Conservation (phyloP, 768 basidiomycete species). For the Termitomyces bulborhizus region DNA sequence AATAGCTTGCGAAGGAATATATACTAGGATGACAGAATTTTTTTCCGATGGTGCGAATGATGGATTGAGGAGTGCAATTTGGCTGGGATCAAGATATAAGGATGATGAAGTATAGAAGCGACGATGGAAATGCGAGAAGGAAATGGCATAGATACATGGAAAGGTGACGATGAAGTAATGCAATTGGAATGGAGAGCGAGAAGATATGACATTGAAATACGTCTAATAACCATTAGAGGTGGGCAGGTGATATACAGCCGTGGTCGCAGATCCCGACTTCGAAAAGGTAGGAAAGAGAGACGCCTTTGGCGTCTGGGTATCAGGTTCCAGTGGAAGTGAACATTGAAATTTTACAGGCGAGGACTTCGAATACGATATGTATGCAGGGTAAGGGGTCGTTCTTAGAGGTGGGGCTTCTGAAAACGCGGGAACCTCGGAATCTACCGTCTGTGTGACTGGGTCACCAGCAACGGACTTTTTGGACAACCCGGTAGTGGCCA, state of each 20-base stretch:
- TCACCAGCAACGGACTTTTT: background rate
- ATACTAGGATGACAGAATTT: background rate
- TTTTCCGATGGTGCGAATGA: background rate
- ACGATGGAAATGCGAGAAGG: background rate
- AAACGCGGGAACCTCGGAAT: background rate
- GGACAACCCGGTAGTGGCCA: background rate
- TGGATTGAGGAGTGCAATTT: background rate
- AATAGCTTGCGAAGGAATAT: background rate
- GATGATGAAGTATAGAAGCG: background rate
- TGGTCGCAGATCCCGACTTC: background rate
- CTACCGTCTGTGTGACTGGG: background rate
- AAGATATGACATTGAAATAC: background rate
- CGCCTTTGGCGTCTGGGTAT: background rate
- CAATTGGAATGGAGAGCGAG: background rate
- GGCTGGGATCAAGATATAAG: background rate
- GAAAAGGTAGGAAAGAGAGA: background rate
- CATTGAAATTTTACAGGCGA: background rate
- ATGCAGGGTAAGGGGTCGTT: conserved; percentile 4
- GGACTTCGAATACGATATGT: conserved; percentile 8
- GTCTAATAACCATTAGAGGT: background rate
- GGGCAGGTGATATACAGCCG: background rate
- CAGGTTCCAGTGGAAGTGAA: too few species aligned
- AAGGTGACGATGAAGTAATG: background rate
- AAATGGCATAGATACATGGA: too few species aligned
- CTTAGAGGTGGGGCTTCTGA: background rate